Evolutionary conservation across 1,139 yeast species (phyloP).

Genomic region (Wickerhamiella infanticola): DNA sequence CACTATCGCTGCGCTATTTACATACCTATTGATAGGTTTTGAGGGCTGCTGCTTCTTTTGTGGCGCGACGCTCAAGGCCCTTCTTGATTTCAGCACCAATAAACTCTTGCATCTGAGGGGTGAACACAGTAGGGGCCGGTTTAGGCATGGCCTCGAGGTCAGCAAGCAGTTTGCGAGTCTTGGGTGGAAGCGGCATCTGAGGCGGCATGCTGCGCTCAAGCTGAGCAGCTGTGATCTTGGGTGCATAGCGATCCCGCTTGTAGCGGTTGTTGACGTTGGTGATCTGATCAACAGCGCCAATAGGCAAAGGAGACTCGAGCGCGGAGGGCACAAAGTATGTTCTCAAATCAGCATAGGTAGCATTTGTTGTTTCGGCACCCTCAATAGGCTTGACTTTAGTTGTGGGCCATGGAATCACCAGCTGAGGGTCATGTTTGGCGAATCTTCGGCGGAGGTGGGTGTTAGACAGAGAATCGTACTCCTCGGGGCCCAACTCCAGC

Average conservation of each 20-base stretch:
- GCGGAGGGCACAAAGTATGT: constrained; percentile 60
- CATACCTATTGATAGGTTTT: constrained; percentile 17
- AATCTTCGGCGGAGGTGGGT: constrained; percentile 63
- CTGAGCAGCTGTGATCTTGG: constrained; percentile 49
- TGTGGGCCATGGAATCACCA: constrained; percentile 83
- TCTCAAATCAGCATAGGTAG: constrained; percentile 49
- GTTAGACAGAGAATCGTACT: constrained; percentile 63
- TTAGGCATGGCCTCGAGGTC: constrained; percentile 38
- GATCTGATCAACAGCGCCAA: constrained; percentile 46
- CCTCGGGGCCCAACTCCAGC: constrained; percentile 46
- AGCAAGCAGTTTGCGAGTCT: constrained; percentile 29
- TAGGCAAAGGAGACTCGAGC: constrained; percentile 49
- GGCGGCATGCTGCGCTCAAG: constrained; percentile 50
- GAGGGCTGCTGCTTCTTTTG: constrained; percentile 20
- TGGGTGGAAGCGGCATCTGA: constrained; percentile 48
- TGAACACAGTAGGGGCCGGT: constrained; percentile 35
- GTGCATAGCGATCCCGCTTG: constrained; percentile 25
- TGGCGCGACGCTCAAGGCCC: constrained; percentile 24
- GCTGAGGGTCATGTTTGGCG: constrained; percentile 47
- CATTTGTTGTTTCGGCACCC: constrained; percentile 32
- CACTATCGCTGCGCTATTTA: neutral
- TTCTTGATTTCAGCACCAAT: constrained; percentile 41
- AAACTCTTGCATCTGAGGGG: constrained; percentile 51
- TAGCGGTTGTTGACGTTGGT: constrained; percentile 40
- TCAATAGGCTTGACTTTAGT: constrained; percentile 20